Conservation (phyloP, 352 stramenopile species). For the Phytophthora tubulina region DNA sequence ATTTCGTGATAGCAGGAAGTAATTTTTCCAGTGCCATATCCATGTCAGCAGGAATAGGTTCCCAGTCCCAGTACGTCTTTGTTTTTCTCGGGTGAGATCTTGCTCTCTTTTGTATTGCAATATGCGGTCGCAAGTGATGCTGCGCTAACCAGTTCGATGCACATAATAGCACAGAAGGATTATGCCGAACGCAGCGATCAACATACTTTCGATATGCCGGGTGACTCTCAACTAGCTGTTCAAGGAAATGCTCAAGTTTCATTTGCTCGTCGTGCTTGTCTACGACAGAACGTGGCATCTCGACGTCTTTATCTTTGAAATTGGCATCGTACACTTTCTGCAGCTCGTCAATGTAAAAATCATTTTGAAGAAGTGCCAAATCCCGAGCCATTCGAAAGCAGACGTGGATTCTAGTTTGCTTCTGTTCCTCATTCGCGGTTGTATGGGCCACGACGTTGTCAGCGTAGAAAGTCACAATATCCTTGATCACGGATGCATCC, state of each 20-base stretch:
- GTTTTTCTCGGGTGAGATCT: slow-evolving; percentile 1
- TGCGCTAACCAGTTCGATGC: slow-evolving; percentile 31
- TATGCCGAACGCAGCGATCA: neutral
- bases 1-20: slow-evolving; percentile 51
- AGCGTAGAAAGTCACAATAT: slow-evolving; percentile 32
- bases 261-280: slow-evolving; percentile 24
- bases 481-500: slow-evolving; percentile 20
- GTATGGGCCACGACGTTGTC: slow-evolving; percentile 7
- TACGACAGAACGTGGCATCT: neutral
- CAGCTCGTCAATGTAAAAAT: slow-evolving; percentile 61
- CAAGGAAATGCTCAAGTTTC: slow-evolving; percentile 39
- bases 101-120: slow-evolving; percentile 13
- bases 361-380: slow-evolving; percentile 64
- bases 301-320: slow-evolving; percentile 12
- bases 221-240: slow-evolving; percentile 33
- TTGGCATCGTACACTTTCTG: slow-evolving; percentile 40
- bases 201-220: slow-evolving; percentile 29
- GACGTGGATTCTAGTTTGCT: slow-evolving; percentile 20
- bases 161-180: neutral
- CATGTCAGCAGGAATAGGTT: slow-evolving; percentile 43
- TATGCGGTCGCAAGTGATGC: slow-evolving; percentile 26
- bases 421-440: neutral
- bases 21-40: slow-evolving; percentile 45
- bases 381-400: slow-evolving; percentile 62
- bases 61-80: slow-evolving; percentile 35